Base-by-base conservation (phyloP, 176 grass and related monocot genomes). In the Neostapfia colusana region DNA sequence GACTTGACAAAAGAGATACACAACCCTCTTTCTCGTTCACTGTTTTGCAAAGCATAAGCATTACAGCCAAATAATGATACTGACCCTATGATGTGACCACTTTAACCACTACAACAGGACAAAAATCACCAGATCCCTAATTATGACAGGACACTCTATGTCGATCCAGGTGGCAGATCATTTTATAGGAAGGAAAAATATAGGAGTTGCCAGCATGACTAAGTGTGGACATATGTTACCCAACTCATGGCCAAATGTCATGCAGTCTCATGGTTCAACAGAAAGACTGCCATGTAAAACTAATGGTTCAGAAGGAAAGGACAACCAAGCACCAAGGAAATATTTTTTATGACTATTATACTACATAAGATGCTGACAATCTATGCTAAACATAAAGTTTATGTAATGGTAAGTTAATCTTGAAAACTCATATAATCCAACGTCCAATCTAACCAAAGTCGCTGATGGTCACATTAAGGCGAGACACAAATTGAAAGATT, bases 11-110 rank as follows among this genome's bases (percentile, higher is more conserved):
- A 53, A 36, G 26, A 53, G 36, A 34, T 46, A 18, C 76, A 80
- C 39, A 76, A 37, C 25, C 51, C 7, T 25, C 25, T 58, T 67
- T 12, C 63, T 26, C 59, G 39, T 13, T 48, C 63, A 59, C 41
- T 26, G 6, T 38, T 59, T 40, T 60, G 53, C 51, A 60, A 60
- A 76, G 50, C 79, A 78, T 67, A 82, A 77, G 72, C 56, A 78
- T 71, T 40, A 57, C 42, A 77, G 41, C 73, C 67, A 82, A 87
- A 25, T n/a, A 65, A 87, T 74, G 73, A 66, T 72, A 38, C n/a
- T 65, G 39, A 71, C 70, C 39, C 37, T 16, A 65, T 57, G 79
- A 16, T 57, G 66, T 60, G 74, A 78, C 79, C 79, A 82, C 73
- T 81, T 72, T 82, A 79, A 87, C 20, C 50, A 72, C 17, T 48